phyloP scores from a whole-genome alignment of 176 grass and related monocot genomes.

The Musa beccarii region DNA sequence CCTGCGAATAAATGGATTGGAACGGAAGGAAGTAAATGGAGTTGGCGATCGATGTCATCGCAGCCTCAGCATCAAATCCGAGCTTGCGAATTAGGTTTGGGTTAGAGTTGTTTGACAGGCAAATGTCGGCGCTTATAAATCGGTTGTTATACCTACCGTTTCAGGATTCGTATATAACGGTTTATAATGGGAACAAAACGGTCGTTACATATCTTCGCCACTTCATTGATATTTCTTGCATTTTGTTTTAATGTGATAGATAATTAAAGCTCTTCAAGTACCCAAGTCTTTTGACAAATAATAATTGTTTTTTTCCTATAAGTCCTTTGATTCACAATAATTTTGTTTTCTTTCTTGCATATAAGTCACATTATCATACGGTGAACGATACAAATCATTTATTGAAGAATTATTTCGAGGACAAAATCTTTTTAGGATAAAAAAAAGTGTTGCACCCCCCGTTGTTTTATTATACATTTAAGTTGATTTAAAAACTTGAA shows the following conservation, averaged over 20 bases:
- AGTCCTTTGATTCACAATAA: not conserved
- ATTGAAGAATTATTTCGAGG: no score
- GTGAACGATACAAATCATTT: no score
- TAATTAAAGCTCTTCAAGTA: not conserved
- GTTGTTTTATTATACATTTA: no score
- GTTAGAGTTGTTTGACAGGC: not conserved
- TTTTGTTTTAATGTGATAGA: not conserved
- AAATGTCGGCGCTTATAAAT: not conserved
- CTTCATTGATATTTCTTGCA: no score
- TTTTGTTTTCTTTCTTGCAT: no score
- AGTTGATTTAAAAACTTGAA: no score
- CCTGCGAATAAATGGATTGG: not conserved
- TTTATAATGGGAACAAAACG: not conserved
- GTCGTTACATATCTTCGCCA: not conserved
- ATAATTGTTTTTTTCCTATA: not conserved
- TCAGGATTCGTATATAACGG: not conserved
- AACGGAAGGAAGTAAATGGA: not conserved
- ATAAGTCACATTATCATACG: no score
- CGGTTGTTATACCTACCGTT: not conserved
- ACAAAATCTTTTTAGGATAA: no score
- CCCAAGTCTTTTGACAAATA: not conserved
- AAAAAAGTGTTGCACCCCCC: no score
- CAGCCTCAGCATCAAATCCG: not conserved
- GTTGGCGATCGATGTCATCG: conserved; percentile 1
- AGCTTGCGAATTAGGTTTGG: not conserved